phyloP scores from a whole-genome alignment of 2,329 filamentous ascomycete genomes.

The Colletotrichum magnum region DNA sequence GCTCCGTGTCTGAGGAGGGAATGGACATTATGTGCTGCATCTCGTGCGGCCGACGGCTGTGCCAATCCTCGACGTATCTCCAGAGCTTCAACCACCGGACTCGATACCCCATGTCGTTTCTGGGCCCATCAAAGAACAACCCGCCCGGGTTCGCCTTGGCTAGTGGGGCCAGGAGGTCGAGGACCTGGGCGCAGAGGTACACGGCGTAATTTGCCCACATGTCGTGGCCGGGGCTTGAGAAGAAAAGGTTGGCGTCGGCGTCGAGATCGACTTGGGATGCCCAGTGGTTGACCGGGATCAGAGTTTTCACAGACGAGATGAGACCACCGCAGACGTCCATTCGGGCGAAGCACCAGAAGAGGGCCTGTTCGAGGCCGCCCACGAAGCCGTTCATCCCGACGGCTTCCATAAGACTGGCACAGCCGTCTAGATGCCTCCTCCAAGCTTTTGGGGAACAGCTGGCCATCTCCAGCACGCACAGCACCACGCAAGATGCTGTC shows the following conservation, averaged over 20 bases:
- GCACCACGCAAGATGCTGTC: slow-evolving; percentile 54
- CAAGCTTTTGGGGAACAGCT: slow-evolving; percentile 61
- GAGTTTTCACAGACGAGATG: slow-evolving; percentile 67
- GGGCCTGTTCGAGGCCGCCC: slow-evolving; percentile 65
- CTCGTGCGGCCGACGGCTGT: slow-evolving; percentile 60
- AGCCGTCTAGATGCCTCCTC: slow-evolving; percentile 70
- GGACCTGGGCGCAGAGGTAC: slow-evolving; percentile 65
- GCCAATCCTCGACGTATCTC: slow-evolving; percentile 65
- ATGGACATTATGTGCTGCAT: slow-evolving; percentile 61
- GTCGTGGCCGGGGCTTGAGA: slow-evolving; percentile 55
- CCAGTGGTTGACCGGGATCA: slow-evolving; percentile 64
- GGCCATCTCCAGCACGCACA: slow-evolving; percentile 60
- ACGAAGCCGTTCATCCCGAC: slow-evolving; percentile 67
- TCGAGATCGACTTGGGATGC: slow-evolving; percentile 51
- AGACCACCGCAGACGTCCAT: slow-evolving; percentile 72
- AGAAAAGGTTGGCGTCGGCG: slow-evolving; percentile 53
- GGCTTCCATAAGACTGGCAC: slow-evolving; percentile 67
- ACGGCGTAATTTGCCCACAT: slow-evolving; percentile 73
- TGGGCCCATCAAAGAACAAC: slow-evolving; percentile 50
- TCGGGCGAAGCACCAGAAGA: slow-evolving; percentile 72
- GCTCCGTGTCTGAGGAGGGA: slow-evolving; percentile 49
- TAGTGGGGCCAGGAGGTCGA: slow-evolving; percentile 53
- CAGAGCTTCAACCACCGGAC: slow-evolving; percentile 64
- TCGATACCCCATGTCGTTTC: slow-evolving; percentile 26
- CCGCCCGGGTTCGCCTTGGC: slow-evolving; percentile 59